Base-by-base conservation (phyloP, 768 basidiomycete species). In the Stropharia rugosoannulata region DNA sequence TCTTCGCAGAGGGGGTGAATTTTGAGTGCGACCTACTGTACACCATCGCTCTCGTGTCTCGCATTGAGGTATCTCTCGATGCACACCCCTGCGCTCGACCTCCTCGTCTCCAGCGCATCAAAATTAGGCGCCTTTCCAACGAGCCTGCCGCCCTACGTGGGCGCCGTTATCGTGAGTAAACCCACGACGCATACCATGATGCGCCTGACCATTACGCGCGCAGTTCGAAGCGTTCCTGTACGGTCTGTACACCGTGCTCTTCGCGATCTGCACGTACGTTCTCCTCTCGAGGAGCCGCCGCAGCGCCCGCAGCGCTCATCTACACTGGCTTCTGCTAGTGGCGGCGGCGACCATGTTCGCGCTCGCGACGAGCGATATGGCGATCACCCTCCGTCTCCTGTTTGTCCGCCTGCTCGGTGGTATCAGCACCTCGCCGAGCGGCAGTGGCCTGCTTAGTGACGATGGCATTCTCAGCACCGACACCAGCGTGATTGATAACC, bases 241-340 rank as follows among this genome's bases (percentile, higher is more conserved):
- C 29, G 69, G 74, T 29, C 66, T 74, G 49, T 75, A 75, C 57
- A 58, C 66, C 13, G 66, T 74, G 36, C 66, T 77, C 27, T 75
- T 73, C 60, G 59, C 60, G 29, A 68, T 73, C 48, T 74, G 74
- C 54, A 41, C 66, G 39, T 71, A 63, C 58, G 68, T 74, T n/a
- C 69, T 76, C 27, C 54, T 67, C 36, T 64, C 59, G 46, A 56
- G 64, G 27, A 59, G 66, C 47, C 64, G 64, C 27, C 45, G 52
- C 22, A 22, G 22, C 22, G 22, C 22, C 2, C 22, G 22, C 22
- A 22, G 22, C 22, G 22, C 22, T 4, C 22, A 22, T 0, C 55
- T 66, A 1, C 72, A 71, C 49, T 60, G 68, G 57, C 55, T 71
- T 45, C 59, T 75, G 27, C 59, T 74, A 37, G 15, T 67, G 27